Conservation (phyloP, 768 basidiomycete genomes). For the Exsudoporus frostii region DNA sequence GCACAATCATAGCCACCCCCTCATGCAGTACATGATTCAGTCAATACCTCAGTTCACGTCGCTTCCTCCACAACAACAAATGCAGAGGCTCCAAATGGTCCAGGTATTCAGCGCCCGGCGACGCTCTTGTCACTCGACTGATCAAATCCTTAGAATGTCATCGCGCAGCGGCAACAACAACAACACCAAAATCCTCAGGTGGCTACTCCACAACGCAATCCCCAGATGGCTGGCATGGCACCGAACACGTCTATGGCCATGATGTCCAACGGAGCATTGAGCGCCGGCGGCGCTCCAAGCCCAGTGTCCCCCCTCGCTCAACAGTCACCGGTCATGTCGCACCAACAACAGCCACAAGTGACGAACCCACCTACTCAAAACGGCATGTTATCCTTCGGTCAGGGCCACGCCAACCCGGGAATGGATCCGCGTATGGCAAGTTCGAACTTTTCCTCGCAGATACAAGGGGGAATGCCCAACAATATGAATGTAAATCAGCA, state of each 20-base stretch:
- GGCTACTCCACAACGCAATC: constrained; percentile 24
- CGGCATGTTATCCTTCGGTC: constrained; percentile 31
- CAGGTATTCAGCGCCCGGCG: constrained; percentile 39
- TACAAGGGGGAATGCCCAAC: constrained; percentile 27
- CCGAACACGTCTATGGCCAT: constrained; percentile 25
- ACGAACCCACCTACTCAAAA: constrained; percentile 28
- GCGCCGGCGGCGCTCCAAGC: constrained; percentile 22
- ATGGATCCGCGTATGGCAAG: constrained; percentile 33
- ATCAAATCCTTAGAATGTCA: constrained; percentile 8
- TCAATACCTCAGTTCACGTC: constrained; percentile 51
- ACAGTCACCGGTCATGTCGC: constrained; percentile 30
- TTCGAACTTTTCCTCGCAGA: constrained; percentile 29
- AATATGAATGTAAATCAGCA: constrained; percentile 39
- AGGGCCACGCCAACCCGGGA: constrained; percentile 20
- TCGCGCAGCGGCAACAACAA: constrained; percentile 30
- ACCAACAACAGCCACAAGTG: constrained; percentile 27
- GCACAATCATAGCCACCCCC: constrained; percentile 53
- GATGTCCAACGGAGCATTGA: constrained; percentile 27
- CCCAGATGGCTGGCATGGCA: constrained; percentile 30
- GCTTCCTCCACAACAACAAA: constrained; percentile 51
- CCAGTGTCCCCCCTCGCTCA: constrained; percentile 30
- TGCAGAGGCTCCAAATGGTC: constrained; percentile 53
- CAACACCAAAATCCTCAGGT: constrained; percentile 30
- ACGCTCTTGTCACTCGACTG: constrained; percentile 1
- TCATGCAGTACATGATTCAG: constrained; percentile 53